Evolutionary conservation across 2,329 filamentous ascomycete genomes (phyloP).

Genomic region (Apiospora phragmitis): DNA sequence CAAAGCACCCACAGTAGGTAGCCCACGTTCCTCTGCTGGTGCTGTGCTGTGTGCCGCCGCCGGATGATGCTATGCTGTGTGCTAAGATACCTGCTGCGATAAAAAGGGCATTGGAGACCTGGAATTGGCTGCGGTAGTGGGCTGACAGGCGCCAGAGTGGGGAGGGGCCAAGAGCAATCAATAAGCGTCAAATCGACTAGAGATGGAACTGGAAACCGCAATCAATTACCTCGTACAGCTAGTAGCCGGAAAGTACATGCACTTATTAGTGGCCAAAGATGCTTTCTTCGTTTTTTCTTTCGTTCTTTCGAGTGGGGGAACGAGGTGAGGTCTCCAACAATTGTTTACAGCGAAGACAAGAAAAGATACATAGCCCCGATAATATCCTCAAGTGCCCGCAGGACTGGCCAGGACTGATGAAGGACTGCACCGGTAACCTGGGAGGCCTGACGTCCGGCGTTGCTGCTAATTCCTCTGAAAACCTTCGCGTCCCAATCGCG

Average conservation of each 20-base stretch:
- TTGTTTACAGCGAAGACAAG: neutral
- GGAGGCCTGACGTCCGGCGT: neutral
- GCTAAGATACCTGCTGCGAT: neutral
- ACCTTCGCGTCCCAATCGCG: neutral
- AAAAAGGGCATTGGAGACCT: neutral
- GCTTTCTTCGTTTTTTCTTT: constrained; percentile 2
- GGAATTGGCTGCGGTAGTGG: neutral
- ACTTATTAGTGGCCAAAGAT: neutral
- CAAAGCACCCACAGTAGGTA: neutral
- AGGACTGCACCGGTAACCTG: neutral
- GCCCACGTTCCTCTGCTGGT: neutral
- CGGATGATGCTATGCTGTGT: neutral
- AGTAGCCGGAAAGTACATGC: neutral
- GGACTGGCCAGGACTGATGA: neutral
- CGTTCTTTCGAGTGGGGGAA: neutral
- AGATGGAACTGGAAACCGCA: neutral
- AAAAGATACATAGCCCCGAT: neutral
- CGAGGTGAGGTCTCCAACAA: neutral
- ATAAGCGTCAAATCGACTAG: neutral
- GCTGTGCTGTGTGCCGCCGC: neutral
- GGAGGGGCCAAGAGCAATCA: neutral
- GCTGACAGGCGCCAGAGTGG: constrained; percentile 6
- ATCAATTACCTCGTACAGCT: neutral
- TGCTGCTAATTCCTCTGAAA: neutral
- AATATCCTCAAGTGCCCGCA: neutral